Evolutionary conservation across 192 early-diverging fungal species (phyloP), one percentile per base, ranked within the genome.

Genomic region (Lunasporangiospora selenospora): DNA sequence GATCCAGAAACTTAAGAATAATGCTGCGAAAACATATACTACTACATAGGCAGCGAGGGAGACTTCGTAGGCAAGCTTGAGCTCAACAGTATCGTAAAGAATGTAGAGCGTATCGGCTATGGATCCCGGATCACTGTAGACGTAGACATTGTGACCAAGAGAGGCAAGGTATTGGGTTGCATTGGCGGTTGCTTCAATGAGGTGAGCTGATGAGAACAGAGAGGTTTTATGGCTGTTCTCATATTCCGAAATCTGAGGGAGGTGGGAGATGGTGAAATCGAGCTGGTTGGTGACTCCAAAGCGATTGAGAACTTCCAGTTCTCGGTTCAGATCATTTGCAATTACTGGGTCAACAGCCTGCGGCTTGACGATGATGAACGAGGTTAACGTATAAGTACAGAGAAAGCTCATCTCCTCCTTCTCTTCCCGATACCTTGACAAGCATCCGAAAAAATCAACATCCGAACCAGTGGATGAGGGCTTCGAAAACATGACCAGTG

Each of bases 51-150:
- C 2, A 8, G 2, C 18, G 1, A 11, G 30, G 0, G 42, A 18
- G 31, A 57, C 21, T 13, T 57, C 54, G 54, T 36, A 57, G 18
- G 32, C 54, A 56, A 43, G 40, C 41, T 21, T 56, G 27, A 34
- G 40, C 31, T 56, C 54, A 23, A 56, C 31, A 9, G 41, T 43
- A 2, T 56, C 40, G 12, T 33, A 56, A 31, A 43, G n/a, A 33
- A 56, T 15, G 12, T 43, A 56, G 4, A 56, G 40, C 3, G 16
- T n/a, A n/a, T n/a, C n/a, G n/a, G n/a, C n/a, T n/a, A n/a, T n/a
- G n/a, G n/a, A 30, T 24, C 13, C 47, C 5, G 47, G n/a, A 1
- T 49, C 26, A 8, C 12, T 26, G 12, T 49, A 12, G 6, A 49
- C 6, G 47, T 24, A 6, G 13, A 30, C 47, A n/a, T 49, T 49